Evolutionary conservation across 148 eudicot genomes (phyloP), one percentile per base, ranked within the genome.

Genomic region (Polygonum aviculare): DNA sequence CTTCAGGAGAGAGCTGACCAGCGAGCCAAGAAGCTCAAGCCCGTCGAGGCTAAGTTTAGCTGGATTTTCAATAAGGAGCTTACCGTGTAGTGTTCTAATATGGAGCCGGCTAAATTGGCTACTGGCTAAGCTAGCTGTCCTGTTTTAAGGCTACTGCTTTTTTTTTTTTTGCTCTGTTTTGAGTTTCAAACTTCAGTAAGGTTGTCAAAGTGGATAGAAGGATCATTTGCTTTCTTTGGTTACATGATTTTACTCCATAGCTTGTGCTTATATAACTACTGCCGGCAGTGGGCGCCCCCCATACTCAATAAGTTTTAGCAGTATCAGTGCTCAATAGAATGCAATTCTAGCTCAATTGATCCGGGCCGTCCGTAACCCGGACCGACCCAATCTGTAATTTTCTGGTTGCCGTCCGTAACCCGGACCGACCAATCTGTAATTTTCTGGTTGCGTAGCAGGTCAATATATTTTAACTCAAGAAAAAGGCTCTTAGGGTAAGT

Each of bases 401-500:
- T 26, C 31, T 26, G 31, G 31, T 26, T 26, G 31, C 31, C 31
- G 31, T 26, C 31, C 31, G 31, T 26, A 26, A 1, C 31, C 31
- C 31, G 31, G 31, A 26, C 31, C 31, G 31, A 26, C 31, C 31
- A 26, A 26, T 26, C 31, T 26, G 31, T 26, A 26, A 26, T 26
- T 26, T 26, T 26, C 31, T 26, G 31, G 31, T 26, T 26, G 31
- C 31, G 31, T 26, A 26, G 1, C 31, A 26, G 31, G 31, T 26
- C 31, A 26, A 26, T 26, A 26, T 26, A 26, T 26, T 26, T 26
- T 26, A 91, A 84, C 93, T 91, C 80, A 91, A 91, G 81, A 91
- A 91, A 82, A 89, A 86, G 78, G 97, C 97, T 75, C 78, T 91
- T 44, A 80, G 84, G 93, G 93, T 88, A 77, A 79, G 39, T 22